Conservation (phyloP, 177 flowering plant species). For the Vitis hybrid region DNA sequence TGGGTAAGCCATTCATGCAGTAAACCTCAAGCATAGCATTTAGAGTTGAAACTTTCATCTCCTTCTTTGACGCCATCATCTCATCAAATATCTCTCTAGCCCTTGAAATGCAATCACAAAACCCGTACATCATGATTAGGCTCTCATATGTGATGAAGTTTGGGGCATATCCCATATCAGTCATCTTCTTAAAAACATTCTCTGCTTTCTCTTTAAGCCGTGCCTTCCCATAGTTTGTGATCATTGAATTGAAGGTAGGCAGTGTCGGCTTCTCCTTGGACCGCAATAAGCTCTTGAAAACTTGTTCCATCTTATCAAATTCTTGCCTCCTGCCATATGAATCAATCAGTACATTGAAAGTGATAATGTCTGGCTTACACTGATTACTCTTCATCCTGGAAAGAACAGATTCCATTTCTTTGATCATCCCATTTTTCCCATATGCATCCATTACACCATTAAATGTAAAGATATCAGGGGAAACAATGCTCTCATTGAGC, state of each 20-base stretch:
- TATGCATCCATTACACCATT: constrained; percentile 98
- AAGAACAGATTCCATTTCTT: constrained; percentile 88
- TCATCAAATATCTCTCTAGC: constrained; percentile 74
- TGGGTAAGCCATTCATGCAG: constrained; percentile 68
- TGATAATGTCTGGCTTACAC: constrained; percentile 78
- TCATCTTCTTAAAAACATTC: constrained; percentile 49
- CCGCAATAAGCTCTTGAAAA: constrained; percentile 69
- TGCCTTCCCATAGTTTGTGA: constrained; percentile 88
- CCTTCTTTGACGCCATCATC: constrained; percentile 49
- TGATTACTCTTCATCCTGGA: constrained; percentile 75
- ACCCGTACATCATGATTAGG: constrained; percentile 79
- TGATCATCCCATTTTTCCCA: constrained; percentile 89
- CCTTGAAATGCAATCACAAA: constrained; percentile 70
- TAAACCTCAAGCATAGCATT: constrained; percentile 92
- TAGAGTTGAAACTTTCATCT: constrained; percentile 66
- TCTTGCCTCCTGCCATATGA: constrained; percentile 88
- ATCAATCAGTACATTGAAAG: constrained; percentile 86
- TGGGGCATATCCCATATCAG: constrained; percentile 63
- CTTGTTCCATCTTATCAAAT: constrained; percentile 94
- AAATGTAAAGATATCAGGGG: constrained; percentile 81
- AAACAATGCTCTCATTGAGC: constrained; percentile 61
- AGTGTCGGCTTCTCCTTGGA: constrained; percentile 85
- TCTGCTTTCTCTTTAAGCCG: constrained; percentile 80
- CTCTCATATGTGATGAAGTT: constrained; percentile 79
- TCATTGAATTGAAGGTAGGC: constrained; percentile 96